A percentile compares a stretch with the other conserved stretches of the same genome.
phyloP scores from a whole-genome alignment of 345 rosid genomes.

The Pugionium dolabratum region DNA sequence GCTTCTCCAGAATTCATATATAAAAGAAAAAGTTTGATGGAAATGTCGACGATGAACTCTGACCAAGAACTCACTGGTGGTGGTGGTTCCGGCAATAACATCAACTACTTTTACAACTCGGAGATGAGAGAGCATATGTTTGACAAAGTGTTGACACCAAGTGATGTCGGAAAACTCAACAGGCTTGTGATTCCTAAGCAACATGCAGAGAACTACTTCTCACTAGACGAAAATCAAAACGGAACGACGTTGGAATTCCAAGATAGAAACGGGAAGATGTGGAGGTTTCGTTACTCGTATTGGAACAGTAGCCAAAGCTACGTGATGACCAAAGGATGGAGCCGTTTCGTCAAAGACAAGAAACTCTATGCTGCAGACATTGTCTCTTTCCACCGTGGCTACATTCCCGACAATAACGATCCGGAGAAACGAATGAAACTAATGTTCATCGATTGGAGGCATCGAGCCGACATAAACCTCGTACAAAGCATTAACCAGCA shows the following conservation, averaged over 20 bases:
- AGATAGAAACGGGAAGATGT: slow-evolving; percentile 67
- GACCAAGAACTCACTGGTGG: slow-evolving; percentile 39
- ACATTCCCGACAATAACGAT: slow-evolving; percentile 39
- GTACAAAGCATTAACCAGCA: slow-evolving; percentile 30
- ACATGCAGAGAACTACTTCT: slow-evolving; percentile 78
- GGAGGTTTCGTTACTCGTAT: slow-evolving; percentile 88
- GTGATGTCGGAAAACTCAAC: slow-evolving; percentile 79
- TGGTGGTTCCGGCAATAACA: slow-evolving; percentile 24
- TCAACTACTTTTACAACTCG: slow-evolving; percentile 29
- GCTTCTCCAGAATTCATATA: slow-evolving; percentile 11
- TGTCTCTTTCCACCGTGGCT: slow-evolving; percentile 76
- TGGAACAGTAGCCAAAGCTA: slow-evolving; percentile 97
- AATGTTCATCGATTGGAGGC: slow-evolving; percentile 79
- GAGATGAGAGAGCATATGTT: slow-evolving; percentile 63
- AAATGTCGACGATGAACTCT: slow-evolving; percentile 45
- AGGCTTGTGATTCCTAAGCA: slow-evolving; percentile 80
- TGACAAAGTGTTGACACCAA: slow-evolving; percentile 77
- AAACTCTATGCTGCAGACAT: slow-evolving; percentile 75
- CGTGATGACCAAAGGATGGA: slow-evolving; percentile 96
- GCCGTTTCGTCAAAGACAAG: slow-evolving; percentile 89
- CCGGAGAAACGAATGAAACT: slow-evolving; percentile 42
- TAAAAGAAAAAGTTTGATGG: slow-evolving; percentile 41
- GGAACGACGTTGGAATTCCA: slow-evolving; percentile 76
- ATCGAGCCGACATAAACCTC: slow-evolving; percentile 45
- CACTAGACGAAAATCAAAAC: slow-evolving; percentile 52